Conservation (phyloP, 2,329 filamentous ascomycete species). For the Verticillium isaacii region DNA sequence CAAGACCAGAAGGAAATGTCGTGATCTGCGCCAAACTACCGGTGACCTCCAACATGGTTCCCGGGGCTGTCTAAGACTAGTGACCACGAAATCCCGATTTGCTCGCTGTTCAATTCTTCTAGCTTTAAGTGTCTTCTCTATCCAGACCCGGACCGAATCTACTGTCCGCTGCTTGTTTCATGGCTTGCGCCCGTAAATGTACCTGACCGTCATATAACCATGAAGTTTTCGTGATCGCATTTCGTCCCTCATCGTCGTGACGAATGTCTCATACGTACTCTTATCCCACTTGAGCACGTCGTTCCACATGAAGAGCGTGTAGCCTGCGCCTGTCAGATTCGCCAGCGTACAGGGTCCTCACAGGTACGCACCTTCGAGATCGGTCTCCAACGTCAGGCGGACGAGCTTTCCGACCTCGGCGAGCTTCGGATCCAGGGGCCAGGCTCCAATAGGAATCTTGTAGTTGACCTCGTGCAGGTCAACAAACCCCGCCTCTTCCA, state of each 20-base stretch:
- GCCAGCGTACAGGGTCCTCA: constrained; percentile 24
- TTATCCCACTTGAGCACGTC: constrained; percentile 4
- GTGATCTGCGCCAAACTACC: too few relatives aligned
- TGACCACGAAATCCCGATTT: too few relatives aligned
- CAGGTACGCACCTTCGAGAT: constrained; percentile 16
- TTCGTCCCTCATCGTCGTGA: constrained; percentile 4
- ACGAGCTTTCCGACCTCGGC: constrained; percentile 10
- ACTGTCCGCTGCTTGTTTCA: background rate
- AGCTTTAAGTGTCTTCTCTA: too few relatives aligned
- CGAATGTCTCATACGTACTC: constrained; percentile 1
- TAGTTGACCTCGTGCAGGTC: constrained; percentile 5
- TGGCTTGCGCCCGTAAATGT: constrained; percentile 2
- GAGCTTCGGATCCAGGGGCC: constrained; percentile 23
- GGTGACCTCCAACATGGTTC: too few relatives aligned
- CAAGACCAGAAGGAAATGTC: too few relatives aligned
- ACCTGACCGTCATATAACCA: constrained; percentile 2
- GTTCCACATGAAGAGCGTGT: constrained; percentile 3
- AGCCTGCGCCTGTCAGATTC: background rate
- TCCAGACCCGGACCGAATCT: too few relatives aligned
- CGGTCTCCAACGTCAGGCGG: background rate
- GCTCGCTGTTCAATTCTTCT: too few relatives aligned
- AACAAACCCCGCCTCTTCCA: constrained; percentile 10
- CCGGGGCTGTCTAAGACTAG: too few relatives aligned
- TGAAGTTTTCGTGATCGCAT: constrained; percentile 2
- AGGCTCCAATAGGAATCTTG: constrained; percentile 15